A percentile compares a stretch with the other conserved stretches of the same genome.
phyloP scores from a whole-genome alignment of 2,329 filamentous ascomycete species.

The Chaetomium sp. region DNA sequence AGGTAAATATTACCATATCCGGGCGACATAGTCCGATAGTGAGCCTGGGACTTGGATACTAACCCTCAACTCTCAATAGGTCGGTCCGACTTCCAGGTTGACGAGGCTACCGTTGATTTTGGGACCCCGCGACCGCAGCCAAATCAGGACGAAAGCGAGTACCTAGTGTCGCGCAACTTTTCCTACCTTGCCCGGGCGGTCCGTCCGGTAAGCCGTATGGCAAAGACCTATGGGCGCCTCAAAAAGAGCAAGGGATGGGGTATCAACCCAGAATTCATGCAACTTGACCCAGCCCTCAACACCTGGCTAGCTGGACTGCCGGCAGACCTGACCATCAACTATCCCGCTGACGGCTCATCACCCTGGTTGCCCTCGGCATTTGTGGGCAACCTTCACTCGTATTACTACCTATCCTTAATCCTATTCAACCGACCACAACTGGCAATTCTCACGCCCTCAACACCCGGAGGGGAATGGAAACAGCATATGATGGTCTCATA shows the following conservation, averaged over 20 bases:
- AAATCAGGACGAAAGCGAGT: constrained; percentile 68
- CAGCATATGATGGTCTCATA: constrained; percentile 83
- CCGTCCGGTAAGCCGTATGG: constrained; percentile 71
- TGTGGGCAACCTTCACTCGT: constrained; percentile 80
- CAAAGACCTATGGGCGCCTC: constrained; percentile 64
- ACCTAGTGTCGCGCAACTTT: constrained; percentile 74
- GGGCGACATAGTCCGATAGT: background rate
- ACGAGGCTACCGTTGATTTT: constrained; percentile 70
- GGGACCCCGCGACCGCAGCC: constrained; percentile 55
- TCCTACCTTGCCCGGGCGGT: constrained; percentile 73
- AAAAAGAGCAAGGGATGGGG: constrained; percentile 77
- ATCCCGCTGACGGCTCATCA: constrained; percentile 69
- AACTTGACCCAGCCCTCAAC: constrained; percentile 69
- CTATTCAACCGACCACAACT: constrained; percentile 85
- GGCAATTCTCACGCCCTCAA: constrained; percentile 66
- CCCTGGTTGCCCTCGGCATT: constrained; percentile 85
- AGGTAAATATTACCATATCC: constrained; percentile 46
- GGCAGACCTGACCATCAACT: constrained; percentile 67
- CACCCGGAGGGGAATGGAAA: constrained; percentile 71
- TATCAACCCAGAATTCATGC: constrained; percentile 73
- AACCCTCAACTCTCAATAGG: constrained; percentile 38
- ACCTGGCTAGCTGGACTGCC: constrained; percentile 74
- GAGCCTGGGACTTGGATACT: background rate
- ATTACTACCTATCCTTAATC: constrained; percentile 79
- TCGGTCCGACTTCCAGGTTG: constrained; percentile 70